Evolutionary conservation across 75 land plant genomes (phyloP), one percentile per base, ranked within the genome.

Genomic region (Ceratopteris richardii): DNA sequence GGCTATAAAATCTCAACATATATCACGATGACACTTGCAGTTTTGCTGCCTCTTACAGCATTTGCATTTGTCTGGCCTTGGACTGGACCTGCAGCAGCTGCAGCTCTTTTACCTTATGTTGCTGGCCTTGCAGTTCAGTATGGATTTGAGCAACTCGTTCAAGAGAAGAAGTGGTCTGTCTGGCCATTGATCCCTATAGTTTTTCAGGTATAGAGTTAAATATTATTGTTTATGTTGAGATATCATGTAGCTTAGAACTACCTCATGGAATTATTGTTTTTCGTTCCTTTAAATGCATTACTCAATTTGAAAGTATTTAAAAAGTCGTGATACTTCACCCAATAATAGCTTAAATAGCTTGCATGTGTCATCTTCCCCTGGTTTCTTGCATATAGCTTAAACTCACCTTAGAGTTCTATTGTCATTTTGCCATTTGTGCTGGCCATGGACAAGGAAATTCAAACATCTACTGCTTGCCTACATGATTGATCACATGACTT

Each of bases 11-110:
- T 89, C 2, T 76, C 90, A 54, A 75, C 90, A 59, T 80, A 74
- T n/a, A 78, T 77, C 17, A 77, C 80, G 10, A 62, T 84, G 57
- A 79, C 72, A 6, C 81, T 94, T 27, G 86, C 82, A 44, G 72
- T 89, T 56, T 60, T 81, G 65, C 79, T 90, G 36, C 96, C 98
- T 20, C 62, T 90, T 54, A 80, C 80, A 42, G 76, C 87, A 31
- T 81, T 94, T 81, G 89, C 82, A 28, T 62, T 90, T 54, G 90
- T 89, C 26, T 94, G 98, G 98, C 90, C 95, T n/a, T 94, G 90
- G 88, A 94, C 91, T 36, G 98, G 98, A 18, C 98, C 98, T 18
- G 98, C 98, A 43, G 98, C 96, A 29, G 87, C 90, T 46, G 98
- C 98, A 48, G 94, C 98, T 51, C 75, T 94, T 42, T 78, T 86